Conservation (phyloP, 257 asterid species). For the Prunella vulgaris region DNA sequence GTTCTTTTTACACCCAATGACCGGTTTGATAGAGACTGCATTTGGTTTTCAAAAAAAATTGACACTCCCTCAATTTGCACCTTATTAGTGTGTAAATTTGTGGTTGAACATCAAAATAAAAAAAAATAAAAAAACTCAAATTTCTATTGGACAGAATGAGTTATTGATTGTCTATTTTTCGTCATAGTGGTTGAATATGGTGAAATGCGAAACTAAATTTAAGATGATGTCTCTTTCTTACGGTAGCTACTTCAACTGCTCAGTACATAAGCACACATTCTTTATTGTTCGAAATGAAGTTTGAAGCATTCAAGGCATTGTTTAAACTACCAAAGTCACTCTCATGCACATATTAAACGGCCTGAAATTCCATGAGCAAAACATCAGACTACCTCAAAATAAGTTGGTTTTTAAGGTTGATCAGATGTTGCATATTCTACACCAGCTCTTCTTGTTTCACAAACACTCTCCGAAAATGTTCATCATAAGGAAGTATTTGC, state of each 20-base stretch:
- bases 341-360: too few relatives aligned
- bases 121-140: too few relatives aligned
- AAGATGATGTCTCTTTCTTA: neutral
- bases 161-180: too few relatives aligned
- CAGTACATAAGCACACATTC: conserved; percentile 11
- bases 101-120: too few relatives aligned
- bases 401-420: neutral
- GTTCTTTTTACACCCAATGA: neutral
- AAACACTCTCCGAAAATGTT: conserved; percentile 1
- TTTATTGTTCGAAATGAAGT: conserved; percentile 13
- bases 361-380: too few relatives aligned
- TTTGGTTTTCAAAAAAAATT: neutral
- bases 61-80: too few relatives aligned
- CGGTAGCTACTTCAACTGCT: neutral
- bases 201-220: neutral
- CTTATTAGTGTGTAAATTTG: too few relatives aligned
- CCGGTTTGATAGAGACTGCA: neutral
- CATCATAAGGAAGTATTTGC: conserved; percentile 20
- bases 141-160: too few relatives aligned
- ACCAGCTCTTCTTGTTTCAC: neutral
- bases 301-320: conserved; percentile 1
- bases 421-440: neutral
- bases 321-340: too few relatives aligned
- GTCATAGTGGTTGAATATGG: too few relatives aligned
- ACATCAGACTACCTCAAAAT: neutral